Conservation (phyloP, 164 flowering plant genomes). For the Brasenia schreberi region DNA sequence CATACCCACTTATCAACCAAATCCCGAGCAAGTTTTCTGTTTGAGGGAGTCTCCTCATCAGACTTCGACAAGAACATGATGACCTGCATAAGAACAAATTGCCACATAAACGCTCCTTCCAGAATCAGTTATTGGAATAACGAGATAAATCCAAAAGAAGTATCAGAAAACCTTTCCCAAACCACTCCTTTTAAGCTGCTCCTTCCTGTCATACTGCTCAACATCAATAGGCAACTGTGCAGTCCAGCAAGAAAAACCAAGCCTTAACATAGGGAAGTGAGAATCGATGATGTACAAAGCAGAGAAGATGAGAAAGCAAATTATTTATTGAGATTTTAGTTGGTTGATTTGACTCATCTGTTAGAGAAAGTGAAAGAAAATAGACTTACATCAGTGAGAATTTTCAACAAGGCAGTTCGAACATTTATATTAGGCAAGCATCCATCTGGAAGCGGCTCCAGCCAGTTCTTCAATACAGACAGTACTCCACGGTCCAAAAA, state of each 20-base stretch:
- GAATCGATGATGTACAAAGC: neutral
- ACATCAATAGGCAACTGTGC: constrained; percentile 73
- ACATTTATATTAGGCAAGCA: constrained; percentile 89
- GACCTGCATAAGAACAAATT: constrained; percentile 41
- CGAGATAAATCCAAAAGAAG: neutral
- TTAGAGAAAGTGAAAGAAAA: neutral
- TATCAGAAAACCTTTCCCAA: constrained; percentile 64
- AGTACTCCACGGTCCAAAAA: constrained; percentile 91
- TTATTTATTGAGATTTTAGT: neutral
- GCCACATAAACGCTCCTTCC: neutral
- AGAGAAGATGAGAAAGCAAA: neutral
- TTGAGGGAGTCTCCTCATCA: constrained; percentile 84
- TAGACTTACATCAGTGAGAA: constrained; percentile 60
- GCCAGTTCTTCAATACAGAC: constrained; percentile 76
- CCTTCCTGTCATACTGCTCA: constrained; percentile 76
- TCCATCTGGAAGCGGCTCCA: constrained; percentile 96
- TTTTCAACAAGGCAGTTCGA: constrained; percentile 67
- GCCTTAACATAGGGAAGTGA: neutral
- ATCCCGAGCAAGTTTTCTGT: constrained; percentile 88
- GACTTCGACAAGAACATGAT: constrained; percentile 95
- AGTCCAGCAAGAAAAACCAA: neutral
- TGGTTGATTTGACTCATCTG: neutral
- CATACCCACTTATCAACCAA: constrained; percentile 97
- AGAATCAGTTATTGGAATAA: neutral
- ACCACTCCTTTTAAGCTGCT: constrained; percentile 81